Evolutionary conservation across 1,139 yeast genomes (phyloP).

Genomic region (Debaryomyces sp.): DNA sequence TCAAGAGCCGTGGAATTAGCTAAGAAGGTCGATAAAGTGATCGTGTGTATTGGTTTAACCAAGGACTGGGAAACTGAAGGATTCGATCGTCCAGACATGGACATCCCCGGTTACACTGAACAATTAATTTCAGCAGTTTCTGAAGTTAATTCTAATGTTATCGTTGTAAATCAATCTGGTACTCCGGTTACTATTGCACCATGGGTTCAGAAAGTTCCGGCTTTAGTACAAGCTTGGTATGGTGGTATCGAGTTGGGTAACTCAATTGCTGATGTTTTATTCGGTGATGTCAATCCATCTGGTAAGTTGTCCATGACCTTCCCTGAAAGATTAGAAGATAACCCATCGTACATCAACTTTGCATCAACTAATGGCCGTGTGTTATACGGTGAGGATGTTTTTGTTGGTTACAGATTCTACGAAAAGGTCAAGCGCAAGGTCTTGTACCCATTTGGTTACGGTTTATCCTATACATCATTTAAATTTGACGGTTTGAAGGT

Average conservation of each 20-base stretch:
- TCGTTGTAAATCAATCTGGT: constrained; percentile 63
- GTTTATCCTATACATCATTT: constrained; percentile 28
- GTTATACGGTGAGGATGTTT: constrained; percentile 30
- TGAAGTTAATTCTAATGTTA: constrained; percentile 52
- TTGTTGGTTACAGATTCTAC: constrained; percentile 30
- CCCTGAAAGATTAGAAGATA: constrained; percentile 25
- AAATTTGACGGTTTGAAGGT: constrained; percentile 18
- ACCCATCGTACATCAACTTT: constrained; percentile 26
- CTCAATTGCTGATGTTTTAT: constrained; percentile 30
- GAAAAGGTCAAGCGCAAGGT: constrained; percentile 22
- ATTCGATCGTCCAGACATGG: constrained; percentile 35
- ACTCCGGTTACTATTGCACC: constrained; percentile 61
- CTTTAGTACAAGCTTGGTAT: constrained; percentile 53
- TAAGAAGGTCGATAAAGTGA: constrained; percentile 36
- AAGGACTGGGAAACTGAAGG: constrained; percentile 45
- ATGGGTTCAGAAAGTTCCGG: constrained; percentile 51
- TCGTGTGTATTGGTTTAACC: constrained; percentile 43
- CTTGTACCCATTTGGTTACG: constrained; percentile 28
- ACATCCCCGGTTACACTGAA: constrained; percentile 52
- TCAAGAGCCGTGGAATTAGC: constrained; percentile 33
- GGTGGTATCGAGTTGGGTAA: constrained; percentile 38
- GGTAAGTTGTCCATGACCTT: constrained; percentile 30
- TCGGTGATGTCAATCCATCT: constrained; percentile 31
- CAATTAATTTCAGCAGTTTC: constrained; percentile 47
- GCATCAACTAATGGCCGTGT: constrained; percentile 26